These are phyloP conservation scores for Pinus taeda DNA, from an alignment of 75 land plant genomes.

Conservation along the genomic window DNA sequence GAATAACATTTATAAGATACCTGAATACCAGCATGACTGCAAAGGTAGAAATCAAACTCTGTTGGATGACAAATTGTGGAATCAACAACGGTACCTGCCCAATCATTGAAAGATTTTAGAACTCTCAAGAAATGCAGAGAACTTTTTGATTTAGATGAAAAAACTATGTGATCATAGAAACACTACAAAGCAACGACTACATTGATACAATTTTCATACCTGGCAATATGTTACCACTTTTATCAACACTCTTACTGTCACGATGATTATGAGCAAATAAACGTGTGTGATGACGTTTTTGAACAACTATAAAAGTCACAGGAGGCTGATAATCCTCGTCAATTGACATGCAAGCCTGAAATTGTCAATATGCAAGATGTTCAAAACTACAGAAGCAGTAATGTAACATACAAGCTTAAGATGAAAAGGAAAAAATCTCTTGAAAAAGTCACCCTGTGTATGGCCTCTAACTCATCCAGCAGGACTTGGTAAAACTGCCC, in stretches of 20 bases:
- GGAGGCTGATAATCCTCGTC: slow-evolving; percentile 57
- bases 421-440: background rate
- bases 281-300: slow-evolving; percentile 76
- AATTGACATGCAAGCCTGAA: slow-evolving; percentile 64
- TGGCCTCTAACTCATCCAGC: slow-evolving; percentile 71
- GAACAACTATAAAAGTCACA: slow-evolving; percentile 76
- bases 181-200: no score
- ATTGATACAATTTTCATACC: slow-evolving; percentile 20
- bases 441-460: slow-evolving; percentile 47
- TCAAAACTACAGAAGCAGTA: background rate
- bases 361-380: background rate
- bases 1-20: slow-evolving; percentile 17
- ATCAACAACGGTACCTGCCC: slow-evolving; percentile 77
- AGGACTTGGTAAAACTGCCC: slow-evolving; percentile 83
- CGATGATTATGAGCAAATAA: slow-evolving; percentile 51
- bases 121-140: background rate
- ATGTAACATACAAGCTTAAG: background rate
- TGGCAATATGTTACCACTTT: slow-evolving; percentile 74
- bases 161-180: background rate
- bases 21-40: slow-evolving; percentile 84
- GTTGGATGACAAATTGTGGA: slow-evolving; percentile 69
- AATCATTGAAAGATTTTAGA: background rate
- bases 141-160: background rate
- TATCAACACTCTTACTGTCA: slow-evolving; percentile 31
- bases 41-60: slow-evolving; percentile 77